Conservation (phyloP, 352 stramenopile species). For the Blastocystis sp. region DNA sequence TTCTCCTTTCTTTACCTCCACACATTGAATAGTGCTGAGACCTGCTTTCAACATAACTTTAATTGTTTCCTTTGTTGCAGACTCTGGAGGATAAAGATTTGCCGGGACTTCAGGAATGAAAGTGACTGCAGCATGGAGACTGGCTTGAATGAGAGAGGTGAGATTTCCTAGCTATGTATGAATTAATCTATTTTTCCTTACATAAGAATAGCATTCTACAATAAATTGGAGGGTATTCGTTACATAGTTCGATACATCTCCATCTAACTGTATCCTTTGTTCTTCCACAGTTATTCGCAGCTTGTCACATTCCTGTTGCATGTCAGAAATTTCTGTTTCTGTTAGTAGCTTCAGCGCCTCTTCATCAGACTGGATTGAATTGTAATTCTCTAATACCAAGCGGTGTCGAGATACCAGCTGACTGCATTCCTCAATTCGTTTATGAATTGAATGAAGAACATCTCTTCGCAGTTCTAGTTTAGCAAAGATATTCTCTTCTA, state of each 20-base stretch:
- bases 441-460: conserved; percentile 25
- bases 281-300: neutral
- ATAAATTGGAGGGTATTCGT: conserved; percentile 40
- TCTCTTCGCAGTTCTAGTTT: conserved; percentile 53
- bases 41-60: neutral
- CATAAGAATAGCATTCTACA: conserved; percentile 9
- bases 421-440: conserved; percentile 52
- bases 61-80: neutral
- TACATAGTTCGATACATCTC: conserved; percentile 33
- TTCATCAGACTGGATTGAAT: neutral
- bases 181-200: neutral
- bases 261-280: conserved; percentile 32
- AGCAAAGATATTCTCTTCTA: conserved; percentile 59
- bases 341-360: neutral
- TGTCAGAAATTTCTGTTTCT: neutral
- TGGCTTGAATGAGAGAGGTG: neutral
- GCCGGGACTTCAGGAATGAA: neutral
- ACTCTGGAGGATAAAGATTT: neutral
- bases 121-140: conserved; percentile 19
- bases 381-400: neutral
- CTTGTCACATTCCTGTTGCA: neutral
- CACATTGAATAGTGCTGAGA: conserved; percentile 39
- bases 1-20: neutral
- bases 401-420: neutral
- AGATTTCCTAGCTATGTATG: conserved; percentile 8